Conservation (phyloP, 805 yeast species). For the Zygosaccharomyces gambellarensis region DNA sequence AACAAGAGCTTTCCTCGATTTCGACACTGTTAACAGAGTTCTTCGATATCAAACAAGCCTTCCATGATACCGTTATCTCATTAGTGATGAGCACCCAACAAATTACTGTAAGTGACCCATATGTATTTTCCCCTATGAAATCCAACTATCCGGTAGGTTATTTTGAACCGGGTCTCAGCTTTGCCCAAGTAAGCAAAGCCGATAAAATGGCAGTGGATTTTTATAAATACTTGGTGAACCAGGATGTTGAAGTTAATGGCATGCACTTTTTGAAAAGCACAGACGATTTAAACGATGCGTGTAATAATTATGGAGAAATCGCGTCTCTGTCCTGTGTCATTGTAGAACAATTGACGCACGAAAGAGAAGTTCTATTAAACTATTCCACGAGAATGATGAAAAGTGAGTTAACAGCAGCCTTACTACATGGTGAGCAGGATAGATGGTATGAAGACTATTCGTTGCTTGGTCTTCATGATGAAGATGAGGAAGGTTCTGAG, state of each 20-base stretch:
- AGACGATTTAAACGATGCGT: slow-evolving; percentile 28
- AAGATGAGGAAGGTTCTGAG: slow-evolving; percentile 5
- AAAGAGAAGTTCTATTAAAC: slow-evolving; percentile 62
- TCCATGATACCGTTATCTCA: slow-evolving; percentile 56
- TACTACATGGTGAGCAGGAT: slow-evolving; percentile 47
- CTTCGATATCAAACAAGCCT: slow-evolving; percentile 64
- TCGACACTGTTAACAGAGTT: slow-evolving; percentile 52
- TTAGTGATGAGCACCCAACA: slow-evolving; percentile 65
- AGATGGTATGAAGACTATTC: slow-evolving; percentile 23
- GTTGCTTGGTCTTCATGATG: slow-evolving; percentile 20
- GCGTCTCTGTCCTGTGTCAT: slow-evolving; percentile 36
- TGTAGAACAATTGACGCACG: slow-evolving; percentile 59
- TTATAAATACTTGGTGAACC: slow-evolving; percentile 42
- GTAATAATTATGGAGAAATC: slow-evolving; percentile 35
- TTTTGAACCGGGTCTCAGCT: slow-evolving; percentile 27
- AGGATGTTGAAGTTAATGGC: slow-evolving; percentile 41
- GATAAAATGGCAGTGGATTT: slow-evolving; percentile 49
- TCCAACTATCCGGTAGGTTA: slow-evolving; percentile 42
- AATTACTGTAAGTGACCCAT: slow-evolving; percentile 68
- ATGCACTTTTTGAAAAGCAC: slow-evolving; percentile 35
- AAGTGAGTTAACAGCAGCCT: slow-evolving; percentile 58
- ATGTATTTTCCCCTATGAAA: slow-evolving; percentile 59
- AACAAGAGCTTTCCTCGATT: slow-evolving; percentile 28
- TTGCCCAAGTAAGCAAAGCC: slow-evolving; percentile 11
- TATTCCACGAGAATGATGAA: slow-evolving; percentile 77